phyloP scores from a whole-genome alignment of 305 asterid species.

The Galium porrigens region DNA sequence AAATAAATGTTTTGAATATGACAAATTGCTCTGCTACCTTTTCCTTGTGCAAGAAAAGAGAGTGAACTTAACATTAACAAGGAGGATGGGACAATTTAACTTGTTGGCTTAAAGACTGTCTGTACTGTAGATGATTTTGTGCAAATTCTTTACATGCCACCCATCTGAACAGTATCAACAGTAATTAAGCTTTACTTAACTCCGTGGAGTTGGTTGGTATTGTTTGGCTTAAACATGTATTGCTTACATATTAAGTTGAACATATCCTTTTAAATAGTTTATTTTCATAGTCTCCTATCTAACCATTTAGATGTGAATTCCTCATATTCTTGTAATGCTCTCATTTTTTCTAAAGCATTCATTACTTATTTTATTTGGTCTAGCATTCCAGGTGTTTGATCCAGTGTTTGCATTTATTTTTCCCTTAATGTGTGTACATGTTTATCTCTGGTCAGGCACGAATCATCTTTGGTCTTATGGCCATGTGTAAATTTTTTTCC shows the following conservation, averaged over 20 bases:
- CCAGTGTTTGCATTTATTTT: not conserved
- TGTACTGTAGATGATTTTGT: not conserved
- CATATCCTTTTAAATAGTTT: not conserved
- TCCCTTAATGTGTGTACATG: too few species aligned
- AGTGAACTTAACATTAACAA: not conserved
- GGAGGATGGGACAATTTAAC: not conserved
- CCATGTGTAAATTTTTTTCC: not conserved
- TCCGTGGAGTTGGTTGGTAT: not conserved
- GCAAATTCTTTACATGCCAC: not conserved
- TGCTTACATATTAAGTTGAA: not conserved
- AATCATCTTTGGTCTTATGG: not conserved
- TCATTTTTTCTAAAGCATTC: not conserved
- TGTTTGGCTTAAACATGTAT: not conserved
- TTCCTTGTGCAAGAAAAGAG: not conserved
- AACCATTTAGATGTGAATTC: not conserved
- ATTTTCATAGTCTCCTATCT: not conserved
- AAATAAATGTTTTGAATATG: conserved; percentile 3
- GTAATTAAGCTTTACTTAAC: not conserved
- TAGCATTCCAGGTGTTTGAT: not conserved
- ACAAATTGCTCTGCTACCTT: not conserved
- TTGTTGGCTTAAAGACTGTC: not conserved
- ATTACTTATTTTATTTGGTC: not conserved
- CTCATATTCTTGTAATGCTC: not conserved
- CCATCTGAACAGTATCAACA: not conserved
- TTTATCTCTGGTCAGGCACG: not conserved